Conservation (phyloP, 495 filamentous ascomycete genomes). For the Hypoxylon perforatum region DNA sequence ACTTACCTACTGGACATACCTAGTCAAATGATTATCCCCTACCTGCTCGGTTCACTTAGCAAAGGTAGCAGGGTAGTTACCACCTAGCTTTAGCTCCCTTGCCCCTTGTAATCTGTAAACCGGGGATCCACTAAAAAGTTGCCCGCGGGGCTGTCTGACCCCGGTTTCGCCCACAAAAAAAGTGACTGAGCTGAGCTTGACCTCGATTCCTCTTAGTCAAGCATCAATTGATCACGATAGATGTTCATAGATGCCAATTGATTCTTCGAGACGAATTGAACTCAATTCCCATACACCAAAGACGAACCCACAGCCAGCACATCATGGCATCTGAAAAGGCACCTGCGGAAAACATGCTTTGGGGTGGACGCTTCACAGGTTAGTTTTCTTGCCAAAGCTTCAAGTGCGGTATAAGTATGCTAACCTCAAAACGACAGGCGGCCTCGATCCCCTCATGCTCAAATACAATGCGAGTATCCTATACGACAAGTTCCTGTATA, state of each 20-base stretch:
- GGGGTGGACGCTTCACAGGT: slow-evolving; percentile 83
- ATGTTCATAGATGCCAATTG: not conserved
- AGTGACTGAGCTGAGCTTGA: not conserved
- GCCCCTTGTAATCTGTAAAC: too few species aligned
- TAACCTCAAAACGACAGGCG: slow-evolving; percentile 64
- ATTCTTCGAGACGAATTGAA: slow-evolving; percentile 12
- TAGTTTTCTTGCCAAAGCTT: slow-evolving; percentile 24
- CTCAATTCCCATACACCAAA: slow-evolving; percentile 12
- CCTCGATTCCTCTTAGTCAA: not conserved
- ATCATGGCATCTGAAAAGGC: slow-evolving; percentile 26
- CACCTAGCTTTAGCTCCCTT: too few species aligned
- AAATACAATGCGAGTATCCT: slow-evolving; percentile 84
- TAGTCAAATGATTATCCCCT: too few species aligned
- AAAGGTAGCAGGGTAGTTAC: too few species aligned
- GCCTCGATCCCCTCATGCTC: slow-evolving; percentile 86
- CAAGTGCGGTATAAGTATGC: slow-evolving; percentile 21
- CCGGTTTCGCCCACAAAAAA: not conserved
- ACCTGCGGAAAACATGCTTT: slow-evolving; percentile 69
- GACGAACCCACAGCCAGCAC: not conserved
- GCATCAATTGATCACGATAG: not conserved
- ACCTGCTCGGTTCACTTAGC: too few species aligned
- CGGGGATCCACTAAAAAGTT: too few species aligned
- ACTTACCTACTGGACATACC: too few species aligned
- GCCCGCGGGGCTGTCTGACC: not conserved
- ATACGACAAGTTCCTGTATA: slow-evolving; percentile 84